A percentile compares a stretch with the other conserved stretches of the same genome.
Conservation (phyloP, 2,329 filamentous ascomycete genomes). For the Apiospora arundinis region DNA sequence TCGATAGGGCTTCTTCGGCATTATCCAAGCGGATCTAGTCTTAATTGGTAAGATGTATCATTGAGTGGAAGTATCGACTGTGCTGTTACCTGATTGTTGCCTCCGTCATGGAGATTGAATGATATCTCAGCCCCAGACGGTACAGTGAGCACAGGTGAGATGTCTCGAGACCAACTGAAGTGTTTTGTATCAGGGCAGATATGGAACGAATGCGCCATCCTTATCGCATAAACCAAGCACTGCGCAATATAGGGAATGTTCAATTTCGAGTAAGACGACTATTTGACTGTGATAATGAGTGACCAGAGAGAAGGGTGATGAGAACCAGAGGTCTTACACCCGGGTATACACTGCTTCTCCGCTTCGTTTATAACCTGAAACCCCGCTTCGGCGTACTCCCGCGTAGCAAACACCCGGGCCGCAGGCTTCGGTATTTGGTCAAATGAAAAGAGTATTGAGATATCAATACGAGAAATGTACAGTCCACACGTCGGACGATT, state of each 20-base stretch:
- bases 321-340: background rate
- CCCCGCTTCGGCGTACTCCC: background rate
- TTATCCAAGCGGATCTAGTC: conserved; percentile 51
- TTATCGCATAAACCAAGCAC: background rate
- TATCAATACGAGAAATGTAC: background rate
- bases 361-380: background rate
- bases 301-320: background rate
- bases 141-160: conserved; percentile 52
- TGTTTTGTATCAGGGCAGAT: conserved; percentile 34
- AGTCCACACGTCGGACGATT: background rate
- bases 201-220: conserved; percentile 15
- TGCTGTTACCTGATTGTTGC: conserved; percentile 44
- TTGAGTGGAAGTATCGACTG: background rate
- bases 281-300: background rate
- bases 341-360: background rate
- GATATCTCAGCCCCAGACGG: conserved; percentile 53
- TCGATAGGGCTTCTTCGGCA: conserved; percentile 45
- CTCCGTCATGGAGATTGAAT: conserved; percentile 57
- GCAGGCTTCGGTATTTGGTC: background rate
- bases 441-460: background rate
- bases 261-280: background rate
- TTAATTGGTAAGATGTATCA: background rate
- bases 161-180: conserved; percentile 55
- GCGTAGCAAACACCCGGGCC: background rate
- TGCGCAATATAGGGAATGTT: background rate